phyloP scores from a whole-genome alignment of 768 basidiomycete species.

The Tephrocybe sp. region DNA sequence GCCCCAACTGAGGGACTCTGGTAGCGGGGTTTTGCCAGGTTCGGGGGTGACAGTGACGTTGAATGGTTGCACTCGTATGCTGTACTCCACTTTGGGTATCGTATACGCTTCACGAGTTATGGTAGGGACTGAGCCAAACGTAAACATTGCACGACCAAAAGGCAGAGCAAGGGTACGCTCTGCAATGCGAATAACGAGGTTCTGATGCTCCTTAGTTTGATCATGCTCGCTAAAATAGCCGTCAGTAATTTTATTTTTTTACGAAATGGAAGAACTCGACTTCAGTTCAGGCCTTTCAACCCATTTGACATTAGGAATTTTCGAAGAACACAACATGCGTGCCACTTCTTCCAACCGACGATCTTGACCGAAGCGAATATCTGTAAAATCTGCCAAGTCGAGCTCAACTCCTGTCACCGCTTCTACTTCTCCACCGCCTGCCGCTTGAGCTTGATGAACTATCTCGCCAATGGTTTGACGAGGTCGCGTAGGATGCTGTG shows the following conservation, averaged over 20 bases:
- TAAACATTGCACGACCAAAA: conserved; percentile 90
- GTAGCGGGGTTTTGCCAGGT: conserved; percentile 61
- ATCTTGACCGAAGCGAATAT: conserved; percentile 89
- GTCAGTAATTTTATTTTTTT: conserved; percentile 3
- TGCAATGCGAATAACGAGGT: conserved; percentile 75
- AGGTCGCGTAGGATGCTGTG: conserved; percentile 49
- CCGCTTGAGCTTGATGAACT: conserved; percentile 46
- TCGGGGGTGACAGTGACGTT: conserved; percentile 68
- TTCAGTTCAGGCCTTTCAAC: conserved; percentile 69
- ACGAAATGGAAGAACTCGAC: conserved; percentile 37
- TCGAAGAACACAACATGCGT: conserved; percentile 84
- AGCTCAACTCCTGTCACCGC: conserved; percentile 72
- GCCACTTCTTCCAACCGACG: conserved; percentile 89
- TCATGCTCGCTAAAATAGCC: conserved; percentile 72
- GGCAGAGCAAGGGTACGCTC: conserved; percentile 90
- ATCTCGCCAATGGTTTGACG: conserved; percentile 55
- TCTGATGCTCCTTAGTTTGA: conserved; percentile 82
- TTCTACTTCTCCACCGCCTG: conserved; percentile 56
- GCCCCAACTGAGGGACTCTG: conserved; percentile 85
- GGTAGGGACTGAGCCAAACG: conserved; percentile 77
- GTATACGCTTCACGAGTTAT: conserved; percentile 77
- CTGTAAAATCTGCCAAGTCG: conserved; percentile 70
- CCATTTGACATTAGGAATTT: conserved; percentile 61
- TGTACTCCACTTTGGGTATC: conserved; percentile 79
- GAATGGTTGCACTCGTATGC: conserved; percentile 71